These are phyloP conservation scores for Pseudogymnoascus sp. DNA, from an alignment of 2,329 filamentous ascomycete species.

Conservation along the genomic window DNA sequence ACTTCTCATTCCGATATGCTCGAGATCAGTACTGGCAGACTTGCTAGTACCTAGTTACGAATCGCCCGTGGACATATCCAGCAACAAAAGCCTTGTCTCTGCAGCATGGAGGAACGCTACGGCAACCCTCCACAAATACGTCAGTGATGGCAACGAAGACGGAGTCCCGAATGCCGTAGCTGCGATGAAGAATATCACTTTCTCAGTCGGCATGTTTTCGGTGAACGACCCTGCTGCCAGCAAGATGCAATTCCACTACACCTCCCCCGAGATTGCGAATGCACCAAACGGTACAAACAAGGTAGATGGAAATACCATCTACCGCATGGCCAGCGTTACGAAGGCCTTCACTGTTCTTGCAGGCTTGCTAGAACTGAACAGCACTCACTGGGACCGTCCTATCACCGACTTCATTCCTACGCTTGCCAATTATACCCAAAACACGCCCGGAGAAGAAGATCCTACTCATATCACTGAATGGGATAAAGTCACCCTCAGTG, in stretches of 20 bases:
- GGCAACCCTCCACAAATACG: background rate
- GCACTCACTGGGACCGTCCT: slow-evolving; percentile 28
- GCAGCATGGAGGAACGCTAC: background rate
- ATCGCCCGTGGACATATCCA: background rate
- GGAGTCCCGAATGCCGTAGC: background rate
- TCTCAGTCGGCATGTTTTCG: slow-evolving; percentile 34
- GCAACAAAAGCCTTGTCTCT: background rate
- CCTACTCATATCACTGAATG: slow-evolving; percentile 23
- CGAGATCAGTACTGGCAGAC: background rate
- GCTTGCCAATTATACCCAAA: slow-evolving; percentile 15
- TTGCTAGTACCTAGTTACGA: background rate
- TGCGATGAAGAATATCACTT: slow-evolving; percentile 28
- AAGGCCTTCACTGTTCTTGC: slow-evolving; percentile 34
- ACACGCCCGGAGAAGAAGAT: slow-evolving; percentile 10
- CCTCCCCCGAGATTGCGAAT: slow-evolving; percentile 26
- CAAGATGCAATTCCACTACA: slow-evolving; percentile 30
- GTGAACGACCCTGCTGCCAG: slow-evolving; percentile 27
- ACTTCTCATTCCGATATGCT: background rate
- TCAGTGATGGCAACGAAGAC: background rate
- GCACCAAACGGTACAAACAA: slow-evolving; percentile 26
- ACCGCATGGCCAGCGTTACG: slow-evolving; percentile 33
- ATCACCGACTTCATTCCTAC: slow-evolving; percentile 26
- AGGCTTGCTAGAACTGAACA: slow-evolving; percentile 28
- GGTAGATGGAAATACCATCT: slow-evolving; percentile 35
- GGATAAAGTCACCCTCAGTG: slow-evolving; percentile 28